Percentiles rank a stretch among this genome's conserved stretches.
phyloP scores from a whole-genome alignment of 306 rosid species.

The Calophaca sinica region DNA sequence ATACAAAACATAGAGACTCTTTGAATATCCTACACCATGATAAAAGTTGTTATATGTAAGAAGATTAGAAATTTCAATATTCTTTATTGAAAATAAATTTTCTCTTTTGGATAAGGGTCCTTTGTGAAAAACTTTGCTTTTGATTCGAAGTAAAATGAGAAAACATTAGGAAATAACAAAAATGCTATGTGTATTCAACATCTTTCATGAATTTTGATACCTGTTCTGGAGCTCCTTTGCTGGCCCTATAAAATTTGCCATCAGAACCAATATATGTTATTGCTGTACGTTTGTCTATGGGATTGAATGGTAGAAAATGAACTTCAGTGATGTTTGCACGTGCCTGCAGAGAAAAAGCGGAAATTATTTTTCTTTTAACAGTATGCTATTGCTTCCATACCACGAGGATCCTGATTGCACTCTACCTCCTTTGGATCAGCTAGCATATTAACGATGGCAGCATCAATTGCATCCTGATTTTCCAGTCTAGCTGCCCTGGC shows the following conservation, averaged over 20 bases:
- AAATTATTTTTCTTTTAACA: conserved; percentile 34
- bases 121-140: conserved; percentile 26
- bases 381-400: conserved; percentile 21
- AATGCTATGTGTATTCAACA: not conserved
- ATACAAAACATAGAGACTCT: conserved; percentile 28
- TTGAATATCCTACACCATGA: conserved; percentile 8
- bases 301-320: conserved; percentile 92
- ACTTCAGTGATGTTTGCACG: conserved; percentile 77
- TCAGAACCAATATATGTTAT: conserved; percentile 73
- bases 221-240: conserved; percentile 97
- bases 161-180: conserved; percentile 12
- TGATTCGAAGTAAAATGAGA: conserved; percentile 31
- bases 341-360: conserved; percentile 57
- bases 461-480: conserved; percentile 89
- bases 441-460: conserved; percentile 81
- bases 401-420: conserved; percentile 3
- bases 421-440: conserved; percentile 90
- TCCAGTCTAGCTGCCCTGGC: conserved; percentile 89
- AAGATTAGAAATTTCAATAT: conserved; percentile 19
- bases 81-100: not conserved
- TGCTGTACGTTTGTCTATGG: conserved; percentile 92
- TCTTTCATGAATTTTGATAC: conserved; percentile 47
- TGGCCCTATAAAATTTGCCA: conserved; percentile 77
- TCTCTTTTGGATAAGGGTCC: conserved; percentile 28
- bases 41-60: conserved; percentile 27